Evolutionary conservation across 441 rosid species (phyloP).

Genomic region (Eutrema salsugineum): DNA sequence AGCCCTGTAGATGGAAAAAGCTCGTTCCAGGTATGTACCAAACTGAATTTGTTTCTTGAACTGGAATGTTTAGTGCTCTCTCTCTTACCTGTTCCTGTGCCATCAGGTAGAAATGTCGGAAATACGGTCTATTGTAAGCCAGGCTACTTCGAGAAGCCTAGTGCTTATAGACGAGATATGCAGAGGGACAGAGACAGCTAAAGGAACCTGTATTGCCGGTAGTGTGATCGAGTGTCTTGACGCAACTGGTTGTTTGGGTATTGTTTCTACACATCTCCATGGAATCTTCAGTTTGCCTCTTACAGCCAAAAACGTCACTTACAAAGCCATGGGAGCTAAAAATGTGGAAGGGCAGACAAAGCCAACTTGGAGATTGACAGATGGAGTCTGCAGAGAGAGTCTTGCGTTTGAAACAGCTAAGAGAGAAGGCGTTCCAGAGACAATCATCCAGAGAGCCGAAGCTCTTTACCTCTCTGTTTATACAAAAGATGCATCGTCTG

Average conservation of each 20-base stretch:
- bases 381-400: slow-evolving; percentile 94
- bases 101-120: slow-evolving; percentile 98
- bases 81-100: not conserved
- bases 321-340: slow-evolving; percentile 93
- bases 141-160: slow-evolving; percentile 84
- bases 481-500: slow-evolving; percentile 20
- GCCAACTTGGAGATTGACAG: slow-evolving; percentile 90
- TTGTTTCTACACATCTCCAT: slow-evolving; percentile 96
- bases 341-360: slow-evolving; percentile 64
- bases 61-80: not conserved
- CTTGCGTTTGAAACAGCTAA: slow-evolving; percentile 99
- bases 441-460: slow-evolving; percentile 79
- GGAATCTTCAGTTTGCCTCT: slow-evolving; percentile 86
- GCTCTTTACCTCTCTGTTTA: slow-evolving; percentile 57
- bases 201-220: slow-evolving; percentile 98
- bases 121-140: slow-evolving; percentile 69
- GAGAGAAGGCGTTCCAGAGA: slow-evolving; percentile 83
- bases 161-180: slow-evolving; percentile 97
- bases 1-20: slow-evolving; percentile 98
- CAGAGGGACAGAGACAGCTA: slow-evolving; percentile 96
- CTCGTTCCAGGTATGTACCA: slow-evolving; percentile 78
- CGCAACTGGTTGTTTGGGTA: slow-evolving; percentile 83
- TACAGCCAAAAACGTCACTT: slow-evolving; percentile 45
- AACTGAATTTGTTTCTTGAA: not conserved
- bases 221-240: slow-evolving; percentile 86